These are phyloP conservation scores for Melampsora americana DNA, from an alignment of 1,284 basidiomycete species.

Conservation along the genomic window DNA sequence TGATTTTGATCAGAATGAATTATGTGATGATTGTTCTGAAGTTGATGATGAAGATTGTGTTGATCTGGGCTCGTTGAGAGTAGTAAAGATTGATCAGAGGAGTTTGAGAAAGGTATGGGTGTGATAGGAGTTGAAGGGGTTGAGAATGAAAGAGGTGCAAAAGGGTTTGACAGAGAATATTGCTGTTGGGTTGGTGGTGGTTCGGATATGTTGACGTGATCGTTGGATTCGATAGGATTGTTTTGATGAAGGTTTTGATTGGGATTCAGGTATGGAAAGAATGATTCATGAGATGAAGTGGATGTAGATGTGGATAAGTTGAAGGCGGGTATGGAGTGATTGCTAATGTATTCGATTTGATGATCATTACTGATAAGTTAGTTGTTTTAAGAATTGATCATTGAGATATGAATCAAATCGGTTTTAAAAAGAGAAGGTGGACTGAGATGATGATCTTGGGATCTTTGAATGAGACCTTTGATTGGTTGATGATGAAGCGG, in stretches of 20 bases:
- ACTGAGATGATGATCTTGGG: not conserved
- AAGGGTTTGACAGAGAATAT: conserved; percentile 1
- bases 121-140: not conserved
- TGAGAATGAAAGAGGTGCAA: conserved; percentile 15
- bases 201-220: too few species aligned
- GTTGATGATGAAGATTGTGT: not conserved
- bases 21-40: too few species aligned
- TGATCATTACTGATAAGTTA: not conserved
- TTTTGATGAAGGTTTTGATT: not conserved
- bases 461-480: not conserved
- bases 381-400: conserved; percentile 1
- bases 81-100: too few species aligned
- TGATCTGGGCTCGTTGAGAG: not conserved
- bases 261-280: not conserved
- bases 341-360: not conserved
- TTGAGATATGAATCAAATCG: not conserved
- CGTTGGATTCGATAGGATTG: not conserved
- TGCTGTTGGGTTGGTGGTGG: not conserved
- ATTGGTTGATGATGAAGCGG: not conserved
- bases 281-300: not conserved
- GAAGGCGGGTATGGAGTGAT: not conserved
- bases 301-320: not conserved
- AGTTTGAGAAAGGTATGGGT: conserved; percentile 2
- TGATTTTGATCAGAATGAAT: not conserved
- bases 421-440: not conserved